Evolutionary conservation across 2,329 filamentous ascomycete species (phyloP), one percentile per base, ranked within the genome.

Genomic region (Sporothrix inflata): DNA sequence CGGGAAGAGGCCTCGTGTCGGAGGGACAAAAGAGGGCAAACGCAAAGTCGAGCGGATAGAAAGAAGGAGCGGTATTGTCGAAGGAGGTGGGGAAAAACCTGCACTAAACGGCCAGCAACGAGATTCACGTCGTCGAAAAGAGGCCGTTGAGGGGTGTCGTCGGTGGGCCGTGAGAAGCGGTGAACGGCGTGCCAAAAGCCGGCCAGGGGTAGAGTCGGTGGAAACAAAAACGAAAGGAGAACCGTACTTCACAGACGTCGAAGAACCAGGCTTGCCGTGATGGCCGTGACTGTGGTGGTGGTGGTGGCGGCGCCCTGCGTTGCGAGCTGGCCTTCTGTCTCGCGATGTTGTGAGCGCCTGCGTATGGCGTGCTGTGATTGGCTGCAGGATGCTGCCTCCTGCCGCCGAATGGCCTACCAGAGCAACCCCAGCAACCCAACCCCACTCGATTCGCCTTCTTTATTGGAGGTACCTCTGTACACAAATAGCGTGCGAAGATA

Each of bases 291-390:
- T 68, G 63, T 47, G 45, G 60, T 65, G 60, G 51, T 65, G 71
- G 47, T 42, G 57, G 71, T 38, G 67, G 72, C 73, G 66, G n/a
- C 30, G 8, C 42, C 66, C 42, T 57, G 65, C 57, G 38, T 60
- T 60, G 65, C 27, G 57, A 66, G 40, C 30, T 69, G 42, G 66
- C 30, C 51, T 61, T 45, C 38, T 74, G 75, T 74, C 76, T 81
- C 79, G 79, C 80, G 78, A 81, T 83, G 81, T 83, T 83, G 79
- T 83, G 81, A 81, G 82, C 72, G 61, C 34, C 69, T 30, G 65
- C 47, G 55, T n/a, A 60, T 34, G n/a, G 38, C 11, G 34, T 3
- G 8, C 61, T 71, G 69, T 83, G 79, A 83, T 83, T 83, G 82
- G 81, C 76, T 77, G 72, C 60, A 69, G 51, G 73, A 42, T 70